Base-by-base conservation (phyloP, 2,329 filamentous ascomycete genomes). In the Keithomyces neogunnii region DNA sequence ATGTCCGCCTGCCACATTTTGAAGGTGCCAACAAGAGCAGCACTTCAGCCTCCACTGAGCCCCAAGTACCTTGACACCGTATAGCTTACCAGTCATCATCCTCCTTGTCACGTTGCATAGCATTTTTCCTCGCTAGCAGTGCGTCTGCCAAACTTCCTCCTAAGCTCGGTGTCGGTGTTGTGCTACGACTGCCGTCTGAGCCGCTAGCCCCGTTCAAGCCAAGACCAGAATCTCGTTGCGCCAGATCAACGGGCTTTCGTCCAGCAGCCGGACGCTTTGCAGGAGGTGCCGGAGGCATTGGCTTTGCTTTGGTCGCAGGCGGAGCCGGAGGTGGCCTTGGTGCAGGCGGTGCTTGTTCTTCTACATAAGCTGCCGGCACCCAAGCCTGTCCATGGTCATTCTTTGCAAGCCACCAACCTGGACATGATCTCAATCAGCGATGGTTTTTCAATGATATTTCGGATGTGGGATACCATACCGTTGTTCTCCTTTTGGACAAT, bases 341-440 rank as follows among this genome's bases (percentile, higher is more conserved):
- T 3, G 84, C 78, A 29, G 82, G 80, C 3, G 81, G 77, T 4
- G 81, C 78, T 64, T 87, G 80, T 69, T 96, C 91, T 69, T 97
- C 87, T 7, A 99, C 85, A 63, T 99, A 99, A 26, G 92, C 89
- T 26, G 91, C 88, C 0, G 93, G 93, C 3, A 93, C 83, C 93
- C 93, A 99, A 48, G 90, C 93, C 69, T 93, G 89, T n/a, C 81
- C 81, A 4, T 60, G 59, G 5, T 58, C 70, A 55, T 85, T 88
- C 73, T 89, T 92, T 56, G 86, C 93, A 45, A 97, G 77, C 92
- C 92, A 97, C 93, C 93, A 99, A 49, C 93, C 92, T 96, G 11
- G n/a, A 48, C 19, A 19, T 49, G 42, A 28, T 50, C 57, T 77
- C 66, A 75, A 70, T 48, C 30, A 50, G 29, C 13, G 8, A 29